phyloP scores from a whole-genome alignment of 2,329 filamentous ascomycete species.

The Fusarium xylarioides region DNA sequence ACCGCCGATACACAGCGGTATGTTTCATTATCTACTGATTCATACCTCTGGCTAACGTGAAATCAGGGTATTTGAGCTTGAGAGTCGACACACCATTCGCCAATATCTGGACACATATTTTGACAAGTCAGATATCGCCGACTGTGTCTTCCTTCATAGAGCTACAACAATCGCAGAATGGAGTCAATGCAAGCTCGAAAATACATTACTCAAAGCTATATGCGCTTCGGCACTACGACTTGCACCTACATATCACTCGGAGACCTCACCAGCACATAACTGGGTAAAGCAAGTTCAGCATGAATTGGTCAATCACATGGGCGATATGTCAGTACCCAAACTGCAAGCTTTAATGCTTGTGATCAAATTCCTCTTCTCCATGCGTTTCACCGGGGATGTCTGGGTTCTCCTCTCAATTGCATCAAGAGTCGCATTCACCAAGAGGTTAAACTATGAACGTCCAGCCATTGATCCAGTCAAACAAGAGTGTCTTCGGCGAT shows the following conservation, averaged over 20 bases:
- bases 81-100: neutral
- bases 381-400: slow-evolving; percentile 17
- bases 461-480: slow-evolving; percentile 20
- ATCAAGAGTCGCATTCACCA: slow-evolving; percentile 40
- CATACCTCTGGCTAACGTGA: neutral
- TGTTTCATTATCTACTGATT: rapidly evolving
- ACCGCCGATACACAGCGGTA: neutral
- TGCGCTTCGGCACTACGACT: slow-evolving; percentile 16
- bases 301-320: neutral
- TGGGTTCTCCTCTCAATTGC: slow-evolving; percentile 40
- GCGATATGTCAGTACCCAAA: slow-evolving; percentile 12
- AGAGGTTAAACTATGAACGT: slow-evolving; percentile 41
- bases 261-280: neutral
- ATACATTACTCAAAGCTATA: slow-evolving; percentile 32
- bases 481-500: slow-evolving; percentile 38
- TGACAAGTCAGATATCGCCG: slow-evolving; percentile 20
- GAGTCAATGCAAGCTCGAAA: slow-evolving; percentile 33
- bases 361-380: slow-evolving; percentile 23
- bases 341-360: slow-evolving; percentile 38
- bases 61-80: slow-evolving; percentile 19
- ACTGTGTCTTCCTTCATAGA: slow-evolving; percentile 36
- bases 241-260: neutral
- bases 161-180: slow-evolving; percentile 39
- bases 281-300: slow-evolving; percentile 39
- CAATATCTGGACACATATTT: slow-evolving; percentile 39